phyloP scores from a whole-genome alignment of 1,284 basidiomycete species.

The Rhodotorula glutinis region DNA sequence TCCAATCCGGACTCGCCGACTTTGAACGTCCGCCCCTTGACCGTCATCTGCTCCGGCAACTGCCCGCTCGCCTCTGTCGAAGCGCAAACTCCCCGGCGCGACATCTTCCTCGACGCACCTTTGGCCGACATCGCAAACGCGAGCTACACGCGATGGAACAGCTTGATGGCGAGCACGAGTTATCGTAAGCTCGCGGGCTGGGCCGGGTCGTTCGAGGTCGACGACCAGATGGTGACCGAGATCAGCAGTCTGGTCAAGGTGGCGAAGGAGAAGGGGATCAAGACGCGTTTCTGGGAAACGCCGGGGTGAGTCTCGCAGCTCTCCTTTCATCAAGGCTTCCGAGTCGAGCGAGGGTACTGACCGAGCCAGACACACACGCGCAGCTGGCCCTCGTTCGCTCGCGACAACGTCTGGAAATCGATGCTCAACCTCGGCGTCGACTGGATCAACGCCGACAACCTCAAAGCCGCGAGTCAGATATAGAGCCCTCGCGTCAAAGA shows the following conservation, averaged over 20 bases:
- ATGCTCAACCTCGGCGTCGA: constrained; percentile 41
- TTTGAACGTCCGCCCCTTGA: constrained; percentile 42
- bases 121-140: constrained; percentile 31
- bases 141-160: constrained; percentile 2
- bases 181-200: constrained; percentile 12
- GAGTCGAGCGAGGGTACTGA: background rate
- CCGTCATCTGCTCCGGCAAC: constrained; percentile 46
- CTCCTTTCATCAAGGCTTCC: no score
- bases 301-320: constrained; percentile 7
- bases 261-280: constrained; percentile 42
- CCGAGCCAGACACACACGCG: background rate
- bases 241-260: constrained; percentile 29
- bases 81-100: constrained; percentile 34
- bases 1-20: constrained; percentile 7
- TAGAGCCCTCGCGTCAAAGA: background rate
- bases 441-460: constrained; percentile 46
- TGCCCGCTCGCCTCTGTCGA: constrained; percentile 43
- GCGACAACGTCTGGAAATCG: constrained; percentile 43
- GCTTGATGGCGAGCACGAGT: constrained; percentile 19
- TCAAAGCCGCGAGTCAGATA: constrained; percentile 40
- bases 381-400: constrained; percentile 39
- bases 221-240: constrained; percentile 2
- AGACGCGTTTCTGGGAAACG: constrained; percentile 47
- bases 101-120: constrained; percentile 48
- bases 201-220: constrained; percentile 1